Conservation (phyloP, 1,139 yeast genomes). For the Suhomyces taliae region DNA sequence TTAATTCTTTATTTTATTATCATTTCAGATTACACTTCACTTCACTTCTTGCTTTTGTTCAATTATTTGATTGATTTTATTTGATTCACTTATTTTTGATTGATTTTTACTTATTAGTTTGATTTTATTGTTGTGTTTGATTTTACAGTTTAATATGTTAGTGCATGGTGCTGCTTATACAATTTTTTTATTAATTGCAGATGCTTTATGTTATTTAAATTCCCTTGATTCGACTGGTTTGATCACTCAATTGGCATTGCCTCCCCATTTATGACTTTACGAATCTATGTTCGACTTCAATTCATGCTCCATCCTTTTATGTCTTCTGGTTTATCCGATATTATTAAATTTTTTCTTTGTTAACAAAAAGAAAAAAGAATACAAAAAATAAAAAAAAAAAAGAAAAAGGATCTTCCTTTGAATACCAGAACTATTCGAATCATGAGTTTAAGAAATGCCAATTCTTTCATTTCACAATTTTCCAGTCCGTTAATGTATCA, state of each 20-base stretch:
- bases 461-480: not conserved
- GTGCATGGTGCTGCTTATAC: slow-evolving; percentile 4
- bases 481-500: slow-evolving; percentile 4
- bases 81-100: slow-evolving; percentile 4
- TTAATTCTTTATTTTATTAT: not conserved
- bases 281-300: slow-evolving; percentile 9
- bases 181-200: not conserved
- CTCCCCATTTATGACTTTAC: slow-evolving; percentile 5
- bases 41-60: slow-evolving; percentile 1
- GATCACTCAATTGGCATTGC: slow-evolving; percentile 10
- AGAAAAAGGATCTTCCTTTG: not conserved
- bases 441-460: slow-evolving; percentile 3
- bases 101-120: slow-evolving; percentile 1
- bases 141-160: not conserved
- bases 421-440: slow-evolving; percentile 1
- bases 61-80: slow-evolving; percentile 3
- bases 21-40: not conserved
- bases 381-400: no score
- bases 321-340: not conserved
- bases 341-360: no score
- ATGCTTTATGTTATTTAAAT: slow-evolving; percentile 1
- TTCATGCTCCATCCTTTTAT: not conserved
- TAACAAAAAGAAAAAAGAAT: no score
- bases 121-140: not conserved
- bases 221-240: slow-evolving; percentile 12